Conservation (phyloP, 441 rosid species). For the Eruca vesicaria region DNA sequence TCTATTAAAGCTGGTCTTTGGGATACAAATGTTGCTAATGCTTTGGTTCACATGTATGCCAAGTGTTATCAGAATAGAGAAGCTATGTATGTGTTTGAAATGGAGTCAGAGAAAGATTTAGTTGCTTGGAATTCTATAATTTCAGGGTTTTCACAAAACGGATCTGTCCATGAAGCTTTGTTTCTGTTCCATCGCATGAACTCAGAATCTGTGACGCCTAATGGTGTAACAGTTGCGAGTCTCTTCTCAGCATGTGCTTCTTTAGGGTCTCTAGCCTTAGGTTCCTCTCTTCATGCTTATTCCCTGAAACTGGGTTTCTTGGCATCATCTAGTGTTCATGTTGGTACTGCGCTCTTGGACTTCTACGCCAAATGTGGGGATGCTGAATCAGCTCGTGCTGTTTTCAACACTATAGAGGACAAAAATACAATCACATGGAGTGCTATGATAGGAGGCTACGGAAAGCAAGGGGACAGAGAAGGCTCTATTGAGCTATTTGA, state of each 20-base stretch:
- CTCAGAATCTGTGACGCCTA: conserved; percentile 41
- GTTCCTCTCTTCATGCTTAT: conserved; percentile 71
- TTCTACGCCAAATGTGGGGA: conserved; percentile 71
- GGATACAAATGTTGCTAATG: conserved; percentile 47
- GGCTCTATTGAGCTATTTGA: conserved; percentile 47
- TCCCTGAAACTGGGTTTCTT: conserved; percentile 47
- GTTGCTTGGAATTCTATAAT: conserved; percentile 66
- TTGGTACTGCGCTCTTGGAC: conserved; percentile 61
- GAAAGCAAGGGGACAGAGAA: conserved; percentile 55
- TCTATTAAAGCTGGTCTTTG: conserved; percentile 52
- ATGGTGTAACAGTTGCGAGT: conserved; percentile 59
- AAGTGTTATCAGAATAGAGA: conserved; percentile 47
- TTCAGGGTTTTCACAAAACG: conserved; percentile 57
- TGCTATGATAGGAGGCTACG: conserved; percentile 66
- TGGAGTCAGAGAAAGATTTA: conserved; percentile 39
- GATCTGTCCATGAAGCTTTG: conserved; percentile 44
- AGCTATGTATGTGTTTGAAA: conserved; percentile 48
- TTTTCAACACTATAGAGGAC: conserved; percentile 51
- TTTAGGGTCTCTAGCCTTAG: conserved; percentile 43
- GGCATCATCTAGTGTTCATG: conserved; percentile 46
- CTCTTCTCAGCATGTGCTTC: conserved; percentile 57
- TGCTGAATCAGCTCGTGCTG: conserved; percentile 52
- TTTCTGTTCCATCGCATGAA: conserved; percentile 51
- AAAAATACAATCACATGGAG: conserved; percentile 67
- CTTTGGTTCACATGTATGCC: conserved; percentile 64